Base-by-base conservation (phyloP, 352 stramenopile species). In the Phytophthora litchii region DNA sequence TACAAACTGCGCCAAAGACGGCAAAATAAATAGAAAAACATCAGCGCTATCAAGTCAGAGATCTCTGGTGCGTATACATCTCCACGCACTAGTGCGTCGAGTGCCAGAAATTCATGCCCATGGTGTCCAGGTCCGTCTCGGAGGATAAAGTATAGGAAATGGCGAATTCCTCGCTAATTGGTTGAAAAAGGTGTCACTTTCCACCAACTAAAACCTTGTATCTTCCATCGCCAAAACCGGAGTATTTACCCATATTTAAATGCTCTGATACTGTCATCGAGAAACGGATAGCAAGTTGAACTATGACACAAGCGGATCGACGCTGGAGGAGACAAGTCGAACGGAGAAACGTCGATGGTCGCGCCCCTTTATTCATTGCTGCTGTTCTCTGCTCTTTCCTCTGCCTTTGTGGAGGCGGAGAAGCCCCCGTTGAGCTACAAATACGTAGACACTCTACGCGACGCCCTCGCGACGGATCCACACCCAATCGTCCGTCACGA, bases 31-130 rank as follows among this genome's bases (percentile, higher is more conserved):
- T 1, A n/a, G 23, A 43, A 2, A 8, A 2, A 37, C 13, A 21
- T 66, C 27, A 59, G 16, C 4, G n/a, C 1, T 21, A 38, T 37
- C 9, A 20, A 34, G 6, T 31, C 5, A 16, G 12, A 12, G n/a
- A 3, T 9, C n/a, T 38, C 12, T 14, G 40, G 9, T 12, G 13
- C 12, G 7, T 23, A 17, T 12, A 1, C 11, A 55, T 11, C 19
- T 1, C 32, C 52, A 64, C 83, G 54, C 78, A 96, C 87, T 94
- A 96, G 67, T 96, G 87, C 38, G 87, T 94, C 54, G 87, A 96
- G 59, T 96, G 87, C 87, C 87, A 96, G 65, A 96, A 96, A 74
- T 94, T 96, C 70, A 79, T 91, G 64, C 75, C 85, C 87, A 95
- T 95, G 19, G 14, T 54, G 37, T 14, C 14, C 16, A 44, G 12